phyloP scores from a whole-genome alignment of 2,329 filamentous ascomycete species.

The Capronia coronata region DNA sequence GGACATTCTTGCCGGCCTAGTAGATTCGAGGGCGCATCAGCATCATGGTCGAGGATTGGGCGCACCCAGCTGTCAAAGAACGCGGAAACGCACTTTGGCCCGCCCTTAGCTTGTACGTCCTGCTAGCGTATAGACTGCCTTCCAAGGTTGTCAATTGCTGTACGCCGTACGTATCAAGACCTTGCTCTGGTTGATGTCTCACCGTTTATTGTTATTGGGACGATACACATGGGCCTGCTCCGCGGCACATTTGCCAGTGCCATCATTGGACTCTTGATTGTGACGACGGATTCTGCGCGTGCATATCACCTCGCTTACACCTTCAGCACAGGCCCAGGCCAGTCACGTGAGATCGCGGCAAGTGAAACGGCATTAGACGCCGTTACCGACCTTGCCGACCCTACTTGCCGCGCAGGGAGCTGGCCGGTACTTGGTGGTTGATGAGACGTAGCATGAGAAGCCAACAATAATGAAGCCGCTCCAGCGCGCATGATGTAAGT shows the following conservation, averaged over 20 bases:
- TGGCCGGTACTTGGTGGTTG: neutral
- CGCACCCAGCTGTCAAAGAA: neutral
- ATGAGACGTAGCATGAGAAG: neutral
- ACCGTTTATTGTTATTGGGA: neutral
- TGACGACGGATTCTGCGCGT: conserved; percentile 7
- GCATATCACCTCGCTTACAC: conserved; percentile 14
- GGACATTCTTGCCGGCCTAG: no score
- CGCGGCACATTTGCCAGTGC: neutral
- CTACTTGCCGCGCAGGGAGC: neutral
- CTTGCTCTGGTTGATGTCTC: neutral
- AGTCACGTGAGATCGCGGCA: conserved; percentile 9
- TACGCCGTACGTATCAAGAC: conserved; percentile 1
- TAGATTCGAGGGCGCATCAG: neutral
- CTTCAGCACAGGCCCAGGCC: conserved; percentile 1
- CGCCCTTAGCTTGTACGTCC: conserved; percentile 2
- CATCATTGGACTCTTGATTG: conserved; percentile 10
- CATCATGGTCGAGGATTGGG: neutral
- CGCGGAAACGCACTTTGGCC: neutral
- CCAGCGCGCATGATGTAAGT: no score
- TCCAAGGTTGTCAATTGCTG: no score
- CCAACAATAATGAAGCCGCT: no score
- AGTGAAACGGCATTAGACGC: conserved; percentile 1
- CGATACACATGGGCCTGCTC: no score
- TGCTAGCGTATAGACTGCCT: no score
- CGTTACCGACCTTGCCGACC: conserved; percentile 5